Evolutionary conservation across 805 yeast genomes (phyloP).

Genomic region (Wickerhamiella allomyrinae): DNA sequence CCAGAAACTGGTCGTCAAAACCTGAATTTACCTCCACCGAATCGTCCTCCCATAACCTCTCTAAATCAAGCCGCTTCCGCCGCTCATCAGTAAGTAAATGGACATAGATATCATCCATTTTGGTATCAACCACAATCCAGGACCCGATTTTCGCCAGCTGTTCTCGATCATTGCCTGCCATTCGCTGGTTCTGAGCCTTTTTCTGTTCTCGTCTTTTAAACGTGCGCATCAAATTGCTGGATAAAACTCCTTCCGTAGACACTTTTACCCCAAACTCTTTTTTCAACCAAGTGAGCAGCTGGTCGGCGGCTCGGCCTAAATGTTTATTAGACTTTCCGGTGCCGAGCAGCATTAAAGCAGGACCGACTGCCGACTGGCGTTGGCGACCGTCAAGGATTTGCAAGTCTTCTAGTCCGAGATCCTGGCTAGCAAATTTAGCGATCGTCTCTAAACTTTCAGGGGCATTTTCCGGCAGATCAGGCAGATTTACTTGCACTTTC

Average conservation of each 20-base stretch:
- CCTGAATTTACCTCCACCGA: too few relatives aligned
- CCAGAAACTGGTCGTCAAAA: neutral
- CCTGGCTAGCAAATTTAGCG: slow-evolving; percentile 35
- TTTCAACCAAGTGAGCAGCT: slow-evolving; percentile 45
- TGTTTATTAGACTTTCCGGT: slow-evolving; percentile 72
- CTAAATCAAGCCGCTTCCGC: slow-evolving; percentile 55
- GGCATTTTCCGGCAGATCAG: slow-evolving; percentile 43
- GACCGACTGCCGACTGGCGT: slow-evolving; percentile 24
- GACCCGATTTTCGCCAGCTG: slow-evolving; percentile 36
- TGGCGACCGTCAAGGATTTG: slow-evolving; percentile 45
- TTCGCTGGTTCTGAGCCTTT: slow-evolving; percentile 36
- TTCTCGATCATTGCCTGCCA: slow-evolving; percentile 7
- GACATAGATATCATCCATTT: slow-evolving; percentile 45
- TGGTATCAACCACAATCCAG: slow-evolving; percentile 73
- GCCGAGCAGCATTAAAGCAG: slow-evolving; percentile 42
- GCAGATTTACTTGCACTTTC: slow-evolving; percentile 26
- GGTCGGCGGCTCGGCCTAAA: slow-evolving; percentile 51
- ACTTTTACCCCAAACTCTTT: slow-evolving; percentile 34
- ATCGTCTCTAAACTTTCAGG: slow-evolving; percentile 40
- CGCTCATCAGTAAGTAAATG: slow-evolving; percentile 63
- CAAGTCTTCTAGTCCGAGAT: slow-evolving; percentile 54
- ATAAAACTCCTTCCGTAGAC: slow-evolving; percentile 55
- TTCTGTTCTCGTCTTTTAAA: slow-evolving; percentile 38
- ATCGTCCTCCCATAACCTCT: slow-evolving; percentile 35
- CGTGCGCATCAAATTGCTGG: slow-evolving; percentile 39